Conservation (phyloP, 2,329 filamentous ascomycete species). For the Reticulascus tulasneorum region DNA sequence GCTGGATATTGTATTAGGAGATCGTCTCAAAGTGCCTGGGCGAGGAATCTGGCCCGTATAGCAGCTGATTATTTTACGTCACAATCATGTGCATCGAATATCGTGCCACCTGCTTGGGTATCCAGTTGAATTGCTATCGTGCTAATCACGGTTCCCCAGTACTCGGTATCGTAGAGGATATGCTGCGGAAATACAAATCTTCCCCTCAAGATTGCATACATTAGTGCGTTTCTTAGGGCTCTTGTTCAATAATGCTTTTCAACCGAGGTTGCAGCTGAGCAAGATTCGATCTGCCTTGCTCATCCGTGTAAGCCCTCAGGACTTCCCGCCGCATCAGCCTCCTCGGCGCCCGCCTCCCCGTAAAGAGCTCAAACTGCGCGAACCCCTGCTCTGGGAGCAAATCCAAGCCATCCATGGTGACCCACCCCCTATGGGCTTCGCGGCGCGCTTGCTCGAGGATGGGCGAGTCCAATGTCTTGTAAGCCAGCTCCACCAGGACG, state of each 20-base stretch:
- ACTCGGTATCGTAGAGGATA: no score
- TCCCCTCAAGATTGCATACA: no score
- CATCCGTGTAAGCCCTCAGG: constrained; percentile 39
- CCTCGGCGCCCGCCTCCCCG: constrained; percentile 65
- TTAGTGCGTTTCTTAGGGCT: no score
- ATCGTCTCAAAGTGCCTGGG: no score
- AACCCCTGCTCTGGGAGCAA: constrained; percentile 75
- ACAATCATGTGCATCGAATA: no score
- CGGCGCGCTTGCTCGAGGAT: constrained; percentile 64
- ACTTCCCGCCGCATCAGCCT: constrained; percentile 67
- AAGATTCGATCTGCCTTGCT: constrained; percentile 34
- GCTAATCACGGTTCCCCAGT: no score
- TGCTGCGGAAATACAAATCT: no score
- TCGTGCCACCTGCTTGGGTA: no score
- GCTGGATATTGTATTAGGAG: no score
- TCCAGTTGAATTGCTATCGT: no score
- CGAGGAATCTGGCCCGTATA: no score
- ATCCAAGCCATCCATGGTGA: constrained; percentile 72
- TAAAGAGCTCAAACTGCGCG: constrained; percentile 79
- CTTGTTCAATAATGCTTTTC: constrained; percentile 35
- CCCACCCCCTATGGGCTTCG: constrained; percentile 61
- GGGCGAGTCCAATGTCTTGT: constrained; percentile 69
- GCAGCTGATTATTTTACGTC: no score
- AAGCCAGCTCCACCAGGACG: constrained; percentile 71
- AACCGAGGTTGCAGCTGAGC: constrained; percentile 36